Base-by-base conservation (phyloP, 768 basidiomycete species). In the Macrolepiota dolichaula region DNA sequence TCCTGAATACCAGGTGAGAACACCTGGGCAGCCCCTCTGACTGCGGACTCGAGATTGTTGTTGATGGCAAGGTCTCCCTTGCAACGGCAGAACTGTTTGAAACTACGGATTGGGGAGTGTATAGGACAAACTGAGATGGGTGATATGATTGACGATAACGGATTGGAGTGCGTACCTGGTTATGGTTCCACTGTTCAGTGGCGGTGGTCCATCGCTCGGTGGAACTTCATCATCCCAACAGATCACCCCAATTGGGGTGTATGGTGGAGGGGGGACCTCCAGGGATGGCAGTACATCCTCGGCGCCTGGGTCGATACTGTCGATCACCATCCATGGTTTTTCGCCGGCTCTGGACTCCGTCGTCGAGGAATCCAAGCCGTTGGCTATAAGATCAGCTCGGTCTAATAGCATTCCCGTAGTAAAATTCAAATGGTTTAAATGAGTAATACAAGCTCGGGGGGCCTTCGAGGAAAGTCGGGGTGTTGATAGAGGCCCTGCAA, bases 191-290 rank as follows among this genome's bases (percentile, higher is more conserved):
- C 17, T 9, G 29, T 3, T 1, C 25, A 15, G 42, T 40, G 25
- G 46, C 7, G 9, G n/a, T 47, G 11, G 27, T 6, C 25, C 29
- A 32, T 7, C 29, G 29, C 29, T 7, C 3, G 29, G 3, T 32
- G 7, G 29, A 7, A 32, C 29, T 32, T 32, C 29, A 7, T 32
- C 7, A 32, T 32, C 29, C 3, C 29, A 32, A 32, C 7, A 13
- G 2, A n/a, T 40, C 10, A 22, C 10, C 4, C 52, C 51, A 12
- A 29, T 24, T 12, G n/a, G 19, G 32, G 57, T 37, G 17, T 60
- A 60, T 2, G 42, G 59, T 7, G 59, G 57, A 12, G 58, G 59
- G 37, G 32, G 59, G 25, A 54, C 59, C 3, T 53, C 51, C 6
- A 15, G 4, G 4, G 36, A 29, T 38, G 24, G 3, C 4, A 12